Evolutionary conservation across 805 yeast species (phyloP).

Genomic region (Ogataea nitratoaversa): DNA sequence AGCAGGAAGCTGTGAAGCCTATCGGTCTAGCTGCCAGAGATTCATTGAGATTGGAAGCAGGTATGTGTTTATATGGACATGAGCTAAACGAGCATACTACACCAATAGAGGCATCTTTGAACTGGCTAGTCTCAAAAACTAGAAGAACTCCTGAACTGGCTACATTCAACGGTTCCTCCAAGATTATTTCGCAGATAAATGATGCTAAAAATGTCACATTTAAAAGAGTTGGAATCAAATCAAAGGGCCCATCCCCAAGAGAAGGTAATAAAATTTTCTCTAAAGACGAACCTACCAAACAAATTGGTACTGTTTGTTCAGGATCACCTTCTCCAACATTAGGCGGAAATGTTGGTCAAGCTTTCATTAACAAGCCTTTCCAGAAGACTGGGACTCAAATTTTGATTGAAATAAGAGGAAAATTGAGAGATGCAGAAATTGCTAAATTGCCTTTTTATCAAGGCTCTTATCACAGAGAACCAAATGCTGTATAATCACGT

Average conservation of each 20-base stretch:
- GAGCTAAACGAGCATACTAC: slow-evolving; percentile 77
- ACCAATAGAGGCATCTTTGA: slow-evolving; percentile 83
- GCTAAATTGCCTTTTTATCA: slow-evolving; percentile 81
- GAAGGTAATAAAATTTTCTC: slow-evolving; percentile 62
- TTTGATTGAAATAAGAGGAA: slow-evolving; percentile 78
- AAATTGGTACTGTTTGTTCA: slow-evolving; percentile 55
- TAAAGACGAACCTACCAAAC: slow-evolving; percentile 45
- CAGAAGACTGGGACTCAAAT: slow-evolving; percentile 73
- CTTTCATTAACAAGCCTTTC: slow-evolving; percentile 67
- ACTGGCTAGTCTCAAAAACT: slow-evolving; percentile 85
- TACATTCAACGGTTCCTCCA: slow-evolving; percentile 71
- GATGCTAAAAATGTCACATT: slow-evolving; percentile 55
- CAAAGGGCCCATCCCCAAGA: slow-evolving; percentile 91
- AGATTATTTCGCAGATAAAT: slow-evolving; percentile 62
- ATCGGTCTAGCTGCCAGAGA: slow-evolving; percentile 99
- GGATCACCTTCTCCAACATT: slow-evolving; percentile 58
- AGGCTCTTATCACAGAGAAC: slow-evolving; percentile 59
- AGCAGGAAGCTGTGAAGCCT: slow-evolving; percentile 60
- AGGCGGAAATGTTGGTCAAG: slow-evolving; percentile 86
- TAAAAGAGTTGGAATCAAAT: slow-evolving; percentile 70
- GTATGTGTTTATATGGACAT: slow-evolving; percentile 96
- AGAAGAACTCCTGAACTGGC: slow-evolving; percentile 51
- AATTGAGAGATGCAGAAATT: slow-evolving; percentile 69
- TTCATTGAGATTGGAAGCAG: slow-evolving; percentile 92
- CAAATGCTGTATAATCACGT: background rate